These are phyloP conservation scores for Dentipellis sp. DNA, from an alignment of 768 basidiomycete species.

Conservation along the genomic window DNA sequence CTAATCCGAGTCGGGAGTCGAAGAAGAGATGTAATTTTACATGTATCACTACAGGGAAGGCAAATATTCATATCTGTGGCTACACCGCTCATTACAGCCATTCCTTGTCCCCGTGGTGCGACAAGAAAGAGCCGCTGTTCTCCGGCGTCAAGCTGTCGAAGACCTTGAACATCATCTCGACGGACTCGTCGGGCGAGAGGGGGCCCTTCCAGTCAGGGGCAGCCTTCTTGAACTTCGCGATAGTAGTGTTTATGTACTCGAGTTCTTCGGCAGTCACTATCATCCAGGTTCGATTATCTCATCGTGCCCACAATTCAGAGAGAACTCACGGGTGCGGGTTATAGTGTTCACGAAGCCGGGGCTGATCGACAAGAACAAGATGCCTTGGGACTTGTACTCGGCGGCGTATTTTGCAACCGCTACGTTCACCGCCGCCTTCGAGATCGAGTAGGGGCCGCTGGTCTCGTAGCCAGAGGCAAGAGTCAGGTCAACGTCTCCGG, in stretches of 20 bases:
- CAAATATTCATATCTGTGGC: no score
- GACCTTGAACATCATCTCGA: not conserved
- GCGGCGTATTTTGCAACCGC: slow-evolving; percentile 28
- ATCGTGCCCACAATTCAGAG: not conserved
- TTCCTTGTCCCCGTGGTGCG: slow-evolving; percentile 1
- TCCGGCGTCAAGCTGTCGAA: not conserved
- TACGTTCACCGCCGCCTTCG: slow-evolving; percentile 31
- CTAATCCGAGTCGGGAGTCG: not conserved
- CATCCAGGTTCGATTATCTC: not conserved
- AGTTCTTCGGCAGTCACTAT: not conserved
- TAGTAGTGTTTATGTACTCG: not conserved
- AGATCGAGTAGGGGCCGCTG: slow-evolving; percentile 22
- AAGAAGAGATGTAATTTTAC: no score
- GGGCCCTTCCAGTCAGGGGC: not conserved
- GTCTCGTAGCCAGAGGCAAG: slow-evolving; percentile 8
- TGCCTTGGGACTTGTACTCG: slow-evolving; percentile 23
- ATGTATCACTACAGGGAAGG: no score
- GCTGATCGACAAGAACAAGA: slow-evolving; percentile 27
- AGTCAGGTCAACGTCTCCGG: slow-evolving; percentile 21
- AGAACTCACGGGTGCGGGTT: not conserved
- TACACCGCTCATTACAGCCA: not conserved
- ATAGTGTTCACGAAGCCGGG: slow-evolving; percentile 29
- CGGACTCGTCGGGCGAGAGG: not conserved
- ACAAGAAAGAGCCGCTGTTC: not conserved
- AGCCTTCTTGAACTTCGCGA: not conserved